Conservation (phyloP, 2,329 filamentous ascomycete species). For the Xylaria sp. region DNA sequence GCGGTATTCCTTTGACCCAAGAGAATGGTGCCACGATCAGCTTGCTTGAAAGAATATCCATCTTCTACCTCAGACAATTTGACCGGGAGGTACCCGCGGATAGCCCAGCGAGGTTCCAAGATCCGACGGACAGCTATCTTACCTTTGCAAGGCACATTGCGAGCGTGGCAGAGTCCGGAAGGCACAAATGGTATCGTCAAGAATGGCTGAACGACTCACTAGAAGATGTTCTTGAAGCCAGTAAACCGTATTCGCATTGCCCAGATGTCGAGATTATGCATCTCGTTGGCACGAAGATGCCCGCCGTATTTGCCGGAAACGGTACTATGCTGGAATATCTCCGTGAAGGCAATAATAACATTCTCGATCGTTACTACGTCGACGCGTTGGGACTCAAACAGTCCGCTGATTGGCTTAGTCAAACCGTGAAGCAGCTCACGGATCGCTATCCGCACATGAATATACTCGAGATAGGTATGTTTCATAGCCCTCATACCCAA, state of each 20-base stretch:
- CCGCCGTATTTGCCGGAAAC: constrained; percentile 32
- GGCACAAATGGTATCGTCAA: constrained; percentile 17
- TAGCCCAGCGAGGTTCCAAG: neutral
- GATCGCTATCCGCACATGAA: constrained; percentile 36
- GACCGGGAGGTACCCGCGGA: neutral
- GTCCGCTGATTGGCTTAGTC: constrained; percentile 10
- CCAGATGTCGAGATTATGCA: constrained; percentile 38
- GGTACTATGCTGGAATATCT: constrained; percentile 38
- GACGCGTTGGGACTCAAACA: constrained; percentile 14
- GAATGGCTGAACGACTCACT: constrained; percentile 35
- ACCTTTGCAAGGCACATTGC: constrained; percentile 33
- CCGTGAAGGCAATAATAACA: constrained; percentile 19
- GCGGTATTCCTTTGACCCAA: neutral
- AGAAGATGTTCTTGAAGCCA: constrained; percentile 16
- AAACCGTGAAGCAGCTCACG: constrained; percentile 27
- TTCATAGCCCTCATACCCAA: neutral
- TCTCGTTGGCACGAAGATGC: constrained; percentile 35
- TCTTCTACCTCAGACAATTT: constrained; percentile 14
- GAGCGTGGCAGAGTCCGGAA: constrained; percentile 7
- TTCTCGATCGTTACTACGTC: constrained; percentile 36
- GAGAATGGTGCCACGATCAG: neutral
- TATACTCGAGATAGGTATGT: constrained; percentile 28
- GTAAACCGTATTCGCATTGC: neutral
- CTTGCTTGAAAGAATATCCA: constrained; percentile 11
- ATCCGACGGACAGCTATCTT: constrained; percentile 29